Evolutionary conservation across 2,329 filamentous ascomycete species (phyloP).

Genomic region (Hortaea werneckii): DNA sequence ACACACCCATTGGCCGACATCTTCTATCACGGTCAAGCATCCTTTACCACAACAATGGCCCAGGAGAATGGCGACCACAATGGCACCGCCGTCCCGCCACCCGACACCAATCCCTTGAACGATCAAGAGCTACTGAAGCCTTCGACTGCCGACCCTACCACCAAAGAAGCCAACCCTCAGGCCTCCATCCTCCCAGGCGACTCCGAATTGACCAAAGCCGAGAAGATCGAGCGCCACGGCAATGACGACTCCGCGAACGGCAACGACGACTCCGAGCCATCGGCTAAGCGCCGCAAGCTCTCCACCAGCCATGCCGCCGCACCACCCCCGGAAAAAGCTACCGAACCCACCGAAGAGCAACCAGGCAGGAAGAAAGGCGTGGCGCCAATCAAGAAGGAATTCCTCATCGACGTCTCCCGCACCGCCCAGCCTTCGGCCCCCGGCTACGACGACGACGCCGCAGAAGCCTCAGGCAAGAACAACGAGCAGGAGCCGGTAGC

Average conservation of each 20-base stretch:
- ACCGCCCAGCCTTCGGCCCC: conserved; percentile 4
- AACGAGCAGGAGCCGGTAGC: conserved; percentile 16
- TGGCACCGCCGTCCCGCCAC: not conserved
- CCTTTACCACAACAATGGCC: not conserved
- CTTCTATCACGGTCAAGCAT: no score
- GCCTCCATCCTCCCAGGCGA: conserved; percentile 25
- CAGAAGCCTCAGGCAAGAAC: conserved; percentile 41
- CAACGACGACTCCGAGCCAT: conserved; percentile 24
- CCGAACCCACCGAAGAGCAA: conserved; percentile 18
- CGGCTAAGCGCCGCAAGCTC: conserved; percentile 30
- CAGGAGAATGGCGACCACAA: not conserved
- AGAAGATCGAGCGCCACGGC: conserved; percentile 29
- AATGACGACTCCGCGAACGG: conserved; percentile 5
- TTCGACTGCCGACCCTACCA: conserved; percentile 2
- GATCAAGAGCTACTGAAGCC: not conserved
- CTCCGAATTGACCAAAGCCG: conserved; percentile 30
- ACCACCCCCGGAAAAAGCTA: conserved; percentile 6
- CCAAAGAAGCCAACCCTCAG: conserved; percentile 23
- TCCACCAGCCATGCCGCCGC: conserved; percentile 11
- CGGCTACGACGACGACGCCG: conserved; percentile 25
- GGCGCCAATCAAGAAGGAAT: conserved; percentile 66
- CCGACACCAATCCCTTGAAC: conserved; percentile 3
- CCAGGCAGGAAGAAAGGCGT: conserved; percentile 42
- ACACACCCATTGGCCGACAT: no score
- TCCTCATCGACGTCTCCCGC: conserved; percentile 26